Evolutionary conservation across 139 green algal genomes (phyloP), one percentile per base, ranked within the genome.

Genomic region (Tetratostichococcus sp.): DNA sequence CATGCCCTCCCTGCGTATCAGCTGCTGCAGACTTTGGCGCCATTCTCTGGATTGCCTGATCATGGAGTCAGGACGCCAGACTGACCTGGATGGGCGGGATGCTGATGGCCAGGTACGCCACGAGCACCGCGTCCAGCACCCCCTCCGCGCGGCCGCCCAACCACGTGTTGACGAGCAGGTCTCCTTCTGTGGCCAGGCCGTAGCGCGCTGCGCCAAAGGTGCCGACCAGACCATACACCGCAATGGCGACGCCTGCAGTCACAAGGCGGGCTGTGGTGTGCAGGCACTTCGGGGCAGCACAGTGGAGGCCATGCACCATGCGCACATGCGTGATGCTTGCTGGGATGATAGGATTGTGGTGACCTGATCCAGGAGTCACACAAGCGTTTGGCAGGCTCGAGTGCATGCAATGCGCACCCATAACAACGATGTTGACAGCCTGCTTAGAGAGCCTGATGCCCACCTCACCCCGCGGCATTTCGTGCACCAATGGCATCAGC

Each of bases 81-180:
- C n/a, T n/a, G n/a, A 75, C 75, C 75, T 72, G 71, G 50, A 89
- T 89, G 43, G 83, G 85, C 1, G 82, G 75, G 43, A 84, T 82
- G 75, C 62, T 73, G 69, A 89, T 74, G n/a, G 73, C 79, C 11
- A 88, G 77, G 76, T 86, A 89, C 25, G 83, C 19, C 1, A 71
- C 67, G 43, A 86, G 79, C 26, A 34, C 57, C 1, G 69, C 43
- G 33, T 84, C 79, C 39, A 89, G 65, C 34, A 72, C 71, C 65
- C 83, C 76, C 23, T 83, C 79, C 50, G 69, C 72, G 14, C 32
- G 35, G 16, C 76, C 79, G 31, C 69, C 69, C 65, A 89, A 75
- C 85, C 85, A 89, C 1, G 43, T 33, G 73, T 89, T 89, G 2
- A 84, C 75, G n/a, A 89, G 76, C 30, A 87, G 43, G 70, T 89